Evolutionary conservation across 306 rosid genomes (phyloP).

Genomic region (Mucuna pruriens): DNA sequence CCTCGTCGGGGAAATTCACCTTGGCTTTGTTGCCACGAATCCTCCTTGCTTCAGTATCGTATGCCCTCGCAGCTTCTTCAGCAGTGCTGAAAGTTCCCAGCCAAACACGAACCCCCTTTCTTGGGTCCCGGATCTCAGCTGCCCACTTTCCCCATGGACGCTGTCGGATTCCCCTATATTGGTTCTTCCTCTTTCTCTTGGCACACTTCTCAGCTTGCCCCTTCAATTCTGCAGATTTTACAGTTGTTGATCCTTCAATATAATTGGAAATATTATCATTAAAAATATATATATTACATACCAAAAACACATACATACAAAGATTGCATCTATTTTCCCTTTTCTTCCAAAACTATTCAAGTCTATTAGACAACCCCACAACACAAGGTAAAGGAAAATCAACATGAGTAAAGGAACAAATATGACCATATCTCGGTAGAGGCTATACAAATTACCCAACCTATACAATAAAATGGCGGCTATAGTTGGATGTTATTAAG

Average conservation of each 20-base stretch:
- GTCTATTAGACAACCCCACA: neutral
- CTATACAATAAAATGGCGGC: neutral
- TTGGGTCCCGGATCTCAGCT: constrained; percentile 96
- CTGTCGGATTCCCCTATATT: constrained; percentile 91
- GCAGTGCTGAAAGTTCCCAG: constrained; percentile 98
- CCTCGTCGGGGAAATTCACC: constrained; percentile 89
- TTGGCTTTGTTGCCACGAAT: constrained; percentile 96
- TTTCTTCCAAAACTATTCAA: neutral
- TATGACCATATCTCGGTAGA: neutral
- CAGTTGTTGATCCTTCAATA: constrained; percentile 55
- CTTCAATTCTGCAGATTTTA: constrained; percentile 57
- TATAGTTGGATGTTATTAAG: neutral
- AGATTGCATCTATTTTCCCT: neutral
- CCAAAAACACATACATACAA: neutral
- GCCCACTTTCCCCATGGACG: constrained; percentile 99
- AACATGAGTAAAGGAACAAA: neutral
- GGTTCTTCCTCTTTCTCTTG: constrained; percentile 86
- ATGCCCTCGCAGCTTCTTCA: constrained; percentile 98
- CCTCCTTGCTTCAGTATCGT: constrained; percentile 91
- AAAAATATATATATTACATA: neutral
- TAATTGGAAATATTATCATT: constrained; percentile 17
- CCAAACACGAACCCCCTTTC: constrained; percentile 99
- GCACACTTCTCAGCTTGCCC: constrained; percentile 69
- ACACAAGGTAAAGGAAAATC: neutral
- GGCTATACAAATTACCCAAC: constrained; percentile 6